Conservation (phyloP, 176 grass and related monocot species). For the Rhynchospora pubera region DNA sequence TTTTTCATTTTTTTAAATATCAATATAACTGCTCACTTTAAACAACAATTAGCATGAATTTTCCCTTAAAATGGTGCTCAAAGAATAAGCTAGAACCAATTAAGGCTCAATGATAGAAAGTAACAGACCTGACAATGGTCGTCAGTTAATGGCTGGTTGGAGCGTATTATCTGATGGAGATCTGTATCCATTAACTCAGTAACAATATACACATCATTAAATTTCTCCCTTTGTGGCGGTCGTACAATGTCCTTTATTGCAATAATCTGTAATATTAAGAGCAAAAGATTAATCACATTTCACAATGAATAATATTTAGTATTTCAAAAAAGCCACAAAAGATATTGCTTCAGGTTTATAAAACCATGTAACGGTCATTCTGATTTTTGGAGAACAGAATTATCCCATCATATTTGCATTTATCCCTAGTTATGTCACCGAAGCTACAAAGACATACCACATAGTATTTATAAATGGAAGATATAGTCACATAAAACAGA, state of each 20-base stretch:
- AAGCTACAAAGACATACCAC: not conserved
- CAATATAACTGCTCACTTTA: not conserved
- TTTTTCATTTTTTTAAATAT: not conserved
- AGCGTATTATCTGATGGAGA: constrained; percentile 91
- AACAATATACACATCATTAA: constrained; percentile 92
- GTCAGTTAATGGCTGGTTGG: constrained; percentile 73
- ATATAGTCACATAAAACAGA: not conserved
- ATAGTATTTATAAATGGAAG: not conserved
- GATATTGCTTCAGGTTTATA: not conserved
- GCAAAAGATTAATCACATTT: constrained; percentile 22
- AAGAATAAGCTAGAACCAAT: not conserved
- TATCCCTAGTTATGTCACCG: not conserved
- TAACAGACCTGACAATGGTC: constrained; percentile 86
- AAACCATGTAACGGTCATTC: not conserved
- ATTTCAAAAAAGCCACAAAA: not conserved
- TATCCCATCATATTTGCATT: not conserved
- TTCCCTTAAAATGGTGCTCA: not conserved
- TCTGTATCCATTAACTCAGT: constrained; percentile 93
- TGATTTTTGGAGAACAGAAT: not conserved
- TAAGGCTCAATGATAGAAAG: not conserved
- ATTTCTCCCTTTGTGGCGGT: constrained; percentile 66
- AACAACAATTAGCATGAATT: no score
- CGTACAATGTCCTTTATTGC: constrained; percentile 77
- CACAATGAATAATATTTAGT: not conserved
- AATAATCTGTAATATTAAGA: constrained; percentile 48